phyloP scores from a whole-genome alignment of 768 basidiomycete genomes.

The Termitomyces sp. region DNA sequence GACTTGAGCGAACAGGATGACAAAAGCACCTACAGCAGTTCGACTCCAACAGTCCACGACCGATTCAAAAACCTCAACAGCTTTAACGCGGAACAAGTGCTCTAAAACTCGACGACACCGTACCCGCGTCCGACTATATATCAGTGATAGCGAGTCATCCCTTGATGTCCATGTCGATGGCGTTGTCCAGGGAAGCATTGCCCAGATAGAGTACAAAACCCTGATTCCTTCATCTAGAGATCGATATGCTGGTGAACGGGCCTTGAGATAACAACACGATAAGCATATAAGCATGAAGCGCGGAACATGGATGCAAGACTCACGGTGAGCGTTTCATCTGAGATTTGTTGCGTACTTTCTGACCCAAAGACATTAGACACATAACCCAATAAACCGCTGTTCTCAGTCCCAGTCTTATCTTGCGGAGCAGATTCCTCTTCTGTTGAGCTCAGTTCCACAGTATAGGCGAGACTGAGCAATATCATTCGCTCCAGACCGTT shows the following conservation, averaged over 20 bases:
- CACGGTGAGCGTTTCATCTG: slow-evolving; percentile 57
- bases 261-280: slow-evolving; percentile 29
- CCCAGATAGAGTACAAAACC: slow-evolving; percentile 76
- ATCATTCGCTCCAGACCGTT: slow-evolving; percentile 82
- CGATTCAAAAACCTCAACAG: slow-evolving; percentile 78
- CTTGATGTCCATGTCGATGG: slow-evolving; percentile 42
- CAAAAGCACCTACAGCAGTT: slow-evolving; percentile 37
- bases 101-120: slow-evolving; percentile 80
- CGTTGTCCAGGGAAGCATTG: slow-evolving; percentile 44
- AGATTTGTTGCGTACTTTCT: slow-evolving; percentile 41
- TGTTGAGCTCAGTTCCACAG: slow-evolving; percentile 36
- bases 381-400: slow-evolving; percentile 75
- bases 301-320: slow-evolving; percentile 17
- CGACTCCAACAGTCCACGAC: slow-evolving; percentile 79
- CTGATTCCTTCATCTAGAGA: slow-evolving; percentile 78
- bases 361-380: slow-evolving; percentile 89
- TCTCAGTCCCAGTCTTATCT: slow-evolving; percentile 51
- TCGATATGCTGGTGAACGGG: slow-evolving; percentile 68
- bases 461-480: slow-evolving; percentile 61
- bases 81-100: slow-evolving; percentile 75
- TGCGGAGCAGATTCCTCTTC: slow-evolving; percentile 50
- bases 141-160: slow-evolving; percentile 63
- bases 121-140: slow-evolving; percentile 58
- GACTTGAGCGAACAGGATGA: not conserved
- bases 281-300: slow-evolving; percentile 7